A percentile compares a stretch with the other conserved stretches of the same genome.
These are phyloP conservation scores for Pleurotus salmoneostramineus DNA, from an alignment of 768 basidiomycete genomes.

Conservation along the genomic window DNA sequence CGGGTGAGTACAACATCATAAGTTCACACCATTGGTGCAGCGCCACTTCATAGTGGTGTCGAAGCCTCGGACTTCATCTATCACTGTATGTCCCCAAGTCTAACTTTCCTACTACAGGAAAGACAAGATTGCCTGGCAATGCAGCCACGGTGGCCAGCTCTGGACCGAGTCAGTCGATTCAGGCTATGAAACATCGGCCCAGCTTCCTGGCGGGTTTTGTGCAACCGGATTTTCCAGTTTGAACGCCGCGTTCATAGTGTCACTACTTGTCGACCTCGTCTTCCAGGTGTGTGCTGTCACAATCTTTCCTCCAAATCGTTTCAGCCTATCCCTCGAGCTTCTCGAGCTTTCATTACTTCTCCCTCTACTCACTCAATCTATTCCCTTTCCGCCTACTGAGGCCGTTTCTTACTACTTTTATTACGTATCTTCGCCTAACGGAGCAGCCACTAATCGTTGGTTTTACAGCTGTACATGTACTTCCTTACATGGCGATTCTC, in stretches of 20 bases:
- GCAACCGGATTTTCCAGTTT: constrained; percentile 54
- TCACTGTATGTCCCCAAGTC: neutral
- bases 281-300: constrained; percentile 50
- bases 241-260: constrained; percentile 62
- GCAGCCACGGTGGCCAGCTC: constrained; percentile 64
- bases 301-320: neutral
- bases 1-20: constrained; percentile 41
- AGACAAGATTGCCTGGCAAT: constrained; percentile 71
- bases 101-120: constrained; percentile 34
- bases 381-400: neutral
- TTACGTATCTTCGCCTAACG: constrained; percentile 13
- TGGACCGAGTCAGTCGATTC: constrained; percentile 44
- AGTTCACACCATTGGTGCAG: constrained; percentile 13
- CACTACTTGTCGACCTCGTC: constrained; percentile 57
- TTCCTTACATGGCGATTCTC: constrained; percentile 75
- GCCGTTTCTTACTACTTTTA: neutral
- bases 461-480: constrained; percentile 64
- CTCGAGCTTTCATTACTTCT: constrained; percentile 13
- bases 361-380: constrained; percentile 11
- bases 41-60: constrained; percentile 6
- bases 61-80: constrained; percentile 7
- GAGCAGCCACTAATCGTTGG: constrained; percentile 3
- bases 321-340: constrained; percentile 10
- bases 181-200: constrained; percentile 34
- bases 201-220: constrained; percentile 57